These are phyloP conservation scores for Annona squamosa DNA, from an alignment of 164 flowering plant species.

Conservation along the genomic window DNA sequence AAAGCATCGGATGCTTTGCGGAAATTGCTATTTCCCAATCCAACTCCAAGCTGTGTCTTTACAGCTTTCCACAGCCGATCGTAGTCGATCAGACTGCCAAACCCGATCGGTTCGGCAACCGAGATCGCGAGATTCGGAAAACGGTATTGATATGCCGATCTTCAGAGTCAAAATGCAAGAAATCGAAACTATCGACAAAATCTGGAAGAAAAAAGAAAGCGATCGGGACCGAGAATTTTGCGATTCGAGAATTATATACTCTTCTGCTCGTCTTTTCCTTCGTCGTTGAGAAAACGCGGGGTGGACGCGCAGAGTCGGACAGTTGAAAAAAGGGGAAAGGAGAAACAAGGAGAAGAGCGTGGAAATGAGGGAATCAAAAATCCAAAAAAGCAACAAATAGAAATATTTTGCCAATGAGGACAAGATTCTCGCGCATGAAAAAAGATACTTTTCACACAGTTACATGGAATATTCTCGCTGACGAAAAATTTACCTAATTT, in stretches of 20 bases:
- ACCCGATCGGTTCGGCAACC: not conserved
- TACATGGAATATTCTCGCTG: too few relatives aligned
- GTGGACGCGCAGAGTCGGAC: not conserved
- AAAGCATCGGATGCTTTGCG: not conserved
- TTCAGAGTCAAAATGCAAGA: not conserved
- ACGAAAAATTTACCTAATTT: too few relatives aligned
- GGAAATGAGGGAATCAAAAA: not conserved
- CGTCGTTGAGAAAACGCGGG: not conserved
- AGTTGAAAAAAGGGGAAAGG: not conserved
- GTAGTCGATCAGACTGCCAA: not conserved
- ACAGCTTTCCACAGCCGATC: not conserved
- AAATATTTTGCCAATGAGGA: too few relatives aligned
- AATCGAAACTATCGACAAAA: not conserved
- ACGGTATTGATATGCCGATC: not conserved
- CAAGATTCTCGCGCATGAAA: too few relatives aligned
- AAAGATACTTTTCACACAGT: too few relatives aligned
- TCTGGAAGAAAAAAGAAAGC: not conserved
- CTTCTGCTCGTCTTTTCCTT: not conserved
- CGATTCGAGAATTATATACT: not conserved
- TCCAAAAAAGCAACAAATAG: not conserved
- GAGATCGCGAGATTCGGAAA: not conserved
- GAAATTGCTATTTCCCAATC: not conserved
- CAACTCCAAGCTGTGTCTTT: not conserved
- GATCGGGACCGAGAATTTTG: not conserved
- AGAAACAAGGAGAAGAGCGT: not conserved